A percentile compares a stretch with the other conserved stretches of the same genome.
Conservation (phyloP, 345 rosid species). For the Durio zibethinus region DNA sequence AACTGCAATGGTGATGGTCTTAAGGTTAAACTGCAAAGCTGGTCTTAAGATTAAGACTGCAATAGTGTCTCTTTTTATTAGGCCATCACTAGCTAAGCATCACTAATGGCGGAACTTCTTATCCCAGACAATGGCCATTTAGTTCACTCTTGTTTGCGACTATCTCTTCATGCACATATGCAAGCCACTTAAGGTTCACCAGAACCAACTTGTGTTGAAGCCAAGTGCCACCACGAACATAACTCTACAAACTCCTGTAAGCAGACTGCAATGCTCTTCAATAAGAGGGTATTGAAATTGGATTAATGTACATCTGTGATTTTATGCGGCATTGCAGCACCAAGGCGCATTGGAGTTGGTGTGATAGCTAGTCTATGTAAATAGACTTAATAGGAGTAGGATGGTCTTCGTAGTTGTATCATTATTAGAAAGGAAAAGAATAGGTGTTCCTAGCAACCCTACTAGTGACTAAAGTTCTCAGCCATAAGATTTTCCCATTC, state of each 20-base stretch:
- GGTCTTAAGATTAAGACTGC: not conserved
- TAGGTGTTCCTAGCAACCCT: not conserved
- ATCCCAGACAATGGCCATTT: not conserved
- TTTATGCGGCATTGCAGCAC: not conserved
- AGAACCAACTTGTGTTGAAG: not conserved
- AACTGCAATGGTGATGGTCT: not conserved
- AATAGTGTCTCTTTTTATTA: too few relatives aligned
- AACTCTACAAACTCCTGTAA: not conserved
- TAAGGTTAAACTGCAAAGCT: too few relatives aligned
- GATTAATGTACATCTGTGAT: not conserved
- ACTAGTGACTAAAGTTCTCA: not conserved
- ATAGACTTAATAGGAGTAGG: too few relatives aligned
- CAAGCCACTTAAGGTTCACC: not conserved
- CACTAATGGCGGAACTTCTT: not conserved
- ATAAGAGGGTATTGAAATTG: too few relatives aligned
- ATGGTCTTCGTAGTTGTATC: not conserved
- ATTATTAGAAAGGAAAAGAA: not conserved
- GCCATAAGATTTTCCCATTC: not conserved
- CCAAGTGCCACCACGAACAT: not conserved
- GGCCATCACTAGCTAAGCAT: not conserved
- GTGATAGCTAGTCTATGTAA: not conserved
- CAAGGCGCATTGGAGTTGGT: not conserved
- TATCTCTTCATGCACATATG: not conserved
- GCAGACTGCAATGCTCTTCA: not conserved
- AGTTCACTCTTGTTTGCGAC: not conserved